phyloP scores from a whole-genome alignment of 305 asterid genomes.

The Fraxinus dipetala region DNA sequence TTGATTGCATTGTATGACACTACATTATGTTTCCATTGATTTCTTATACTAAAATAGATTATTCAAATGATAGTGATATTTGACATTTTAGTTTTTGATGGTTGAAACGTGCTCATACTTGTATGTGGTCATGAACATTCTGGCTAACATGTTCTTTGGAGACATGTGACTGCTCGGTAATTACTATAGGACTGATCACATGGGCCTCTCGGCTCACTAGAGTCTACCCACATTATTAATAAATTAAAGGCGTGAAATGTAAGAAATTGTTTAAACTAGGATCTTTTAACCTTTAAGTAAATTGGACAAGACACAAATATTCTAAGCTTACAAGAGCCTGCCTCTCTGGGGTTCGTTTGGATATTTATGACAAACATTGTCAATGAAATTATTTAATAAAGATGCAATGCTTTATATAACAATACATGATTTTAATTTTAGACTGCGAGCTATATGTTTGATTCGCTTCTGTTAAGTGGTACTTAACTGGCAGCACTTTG shows the following conservation, averaged over 20 bases:
- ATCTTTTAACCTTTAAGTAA: not conserved
- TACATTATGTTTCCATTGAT: conserved; percentile 9
- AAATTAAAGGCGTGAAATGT: conserved; percentile 1
- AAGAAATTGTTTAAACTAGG: conserved; percentile 12
- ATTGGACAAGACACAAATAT: not conserved
- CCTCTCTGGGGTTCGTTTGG: not conserved
- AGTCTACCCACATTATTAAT: conserved; percentile 11
- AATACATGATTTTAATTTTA: not conserved
- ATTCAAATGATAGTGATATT: not conserved
- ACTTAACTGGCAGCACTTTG: conserved; percentile 14
- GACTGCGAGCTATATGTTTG: conserved; percentile 10
- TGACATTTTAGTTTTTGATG: not conserved
- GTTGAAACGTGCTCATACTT: not conserved
- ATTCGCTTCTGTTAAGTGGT: conserved; percentile 1
- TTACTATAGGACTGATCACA: not conserved
- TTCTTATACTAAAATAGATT: not conserved
- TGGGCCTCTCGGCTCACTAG: not conserved
- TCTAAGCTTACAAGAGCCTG: not conserved
- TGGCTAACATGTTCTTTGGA: not conserved
- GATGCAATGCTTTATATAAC: not conserved
- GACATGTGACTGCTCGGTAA: conserved; percentile 11
- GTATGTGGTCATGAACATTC: not conserved
- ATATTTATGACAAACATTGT: not conserved
- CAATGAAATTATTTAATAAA: not conserved
- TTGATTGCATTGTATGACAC: conserved; percentile 15